Conservation (phyloP, 345 rosid genomes). For the Nephelium lappaceum region DNA sequence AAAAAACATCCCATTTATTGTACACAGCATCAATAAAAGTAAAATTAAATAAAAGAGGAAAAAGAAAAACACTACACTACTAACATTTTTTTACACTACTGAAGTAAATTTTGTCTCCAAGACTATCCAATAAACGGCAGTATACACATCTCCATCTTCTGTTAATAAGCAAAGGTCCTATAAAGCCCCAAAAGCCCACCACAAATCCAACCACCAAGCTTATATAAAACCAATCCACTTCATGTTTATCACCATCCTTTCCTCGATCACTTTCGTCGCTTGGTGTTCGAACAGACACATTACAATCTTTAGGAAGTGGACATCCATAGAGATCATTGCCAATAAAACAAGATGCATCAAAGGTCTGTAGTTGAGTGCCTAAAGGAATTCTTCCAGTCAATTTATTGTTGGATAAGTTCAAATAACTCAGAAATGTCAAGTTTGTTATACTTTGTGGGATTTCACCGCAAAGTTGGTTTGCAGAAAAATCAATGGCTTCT, state of each 20-base stretch:
- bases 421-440: constrained; percentile 7
- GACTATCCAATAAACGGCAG: background rate
- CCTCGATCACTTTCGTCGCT: background rate
- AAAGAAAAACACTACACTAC: background rate
- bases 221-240: background rate
- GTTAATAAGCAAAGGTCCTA: background rate
- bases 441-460: constrained; percentile 23
- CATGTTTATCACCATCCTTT: background rate
- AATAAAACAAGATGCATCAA: background rate
- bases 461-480: constrained; percentile 21
- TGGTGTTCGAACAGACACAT: background rate
- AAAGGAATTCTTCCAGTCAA: constrained; percentile 21
- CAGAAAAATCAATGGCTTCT: constrained; percentile 12
- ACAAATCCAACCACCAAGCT: background rate
- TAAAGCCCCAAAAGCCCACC: background rate
- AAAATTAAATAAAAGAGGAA: too few species aligned
- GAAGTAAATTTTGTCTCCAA: background rate
- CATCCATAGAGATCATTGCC: background rate
- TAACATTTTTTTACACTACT: background rate
- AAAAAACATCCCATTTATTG: too few species aligned
- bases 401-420: background rate
- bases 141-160: background rate
- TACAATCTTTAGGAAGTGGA: background rate
- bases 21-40: too few species aligned
- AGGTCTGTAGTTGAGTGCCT: constrained; percentile 9